Evolutionary conservation across 352 stramenopile genomes (phyloP).

Genomic region (Pythium periplocum): DNA sequence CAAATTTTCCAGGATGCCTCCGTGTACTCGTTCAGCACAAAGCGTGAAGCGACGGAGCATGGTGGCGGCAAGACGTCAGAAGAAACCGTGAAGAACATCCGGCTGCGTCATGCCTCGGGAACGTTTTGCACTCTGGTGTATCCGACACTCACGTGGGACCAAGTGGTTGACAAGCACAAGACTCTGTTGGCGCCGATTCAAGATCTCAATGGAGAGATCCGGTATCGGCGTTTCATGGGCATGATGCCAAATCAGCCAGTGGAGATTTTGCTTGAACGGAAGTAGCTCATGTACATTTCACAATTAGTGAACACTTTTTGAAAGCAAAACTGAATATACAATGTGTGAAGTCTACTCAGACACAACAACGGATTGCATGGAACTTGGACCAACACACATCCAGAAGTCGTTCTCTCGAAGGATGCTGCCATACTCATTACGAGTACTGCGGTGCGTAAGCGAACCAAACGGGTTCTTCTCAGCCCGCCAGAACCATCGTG

Average conservation of each 20-base stretch:
- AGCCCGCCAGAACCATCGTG: conserved; percentile 62
- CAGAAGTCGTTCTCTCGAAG: conserved; percentile 80
- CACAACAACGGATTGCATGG: background rate
- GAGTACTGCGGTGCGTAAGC: conserved; percentile 36
- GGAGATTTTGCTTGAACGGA: conserved; percentile 32
- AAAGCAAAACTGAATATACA: no score
- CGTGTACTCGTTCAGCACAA: conserved; percentile 46
- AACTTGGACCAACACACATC: conserved; percentile 58
- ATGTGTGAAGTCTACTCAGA: background rate
- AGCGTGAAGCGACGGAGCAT: conserved; percentile 54
- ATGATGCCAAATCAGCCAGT: conserved; percentile 31
- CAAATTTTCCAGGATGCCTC: conserved; percentile 64
- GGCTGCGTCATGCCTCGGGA: conserved; percentile 75
- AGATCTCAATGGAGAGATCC: conserved; percentile 47
- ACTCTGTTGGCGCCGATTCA: conserved; percentile 32
- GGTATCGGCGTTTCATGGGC: conserved; percentile 53
- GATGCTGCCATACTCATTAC: conserved; percentile 44
- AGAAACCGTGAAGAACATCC: conserved; percentile 85
- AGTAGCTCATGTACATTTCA: no score
- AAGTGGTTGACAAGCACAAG: conserved; percentile 35
- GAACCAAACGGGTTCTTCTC: conserved; percentile 69
- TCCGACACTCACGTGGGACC: conserved; percentile 39
- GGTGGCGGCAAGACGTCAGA: conserved; percentile 70
- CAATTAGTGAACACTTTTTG: background rate
- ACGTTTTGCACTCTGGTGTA: conserved; percentile 72